Conservation (phyloP, 495 filamentous ascomycete species). For the Hypoxylon cercidicola region DNA sequence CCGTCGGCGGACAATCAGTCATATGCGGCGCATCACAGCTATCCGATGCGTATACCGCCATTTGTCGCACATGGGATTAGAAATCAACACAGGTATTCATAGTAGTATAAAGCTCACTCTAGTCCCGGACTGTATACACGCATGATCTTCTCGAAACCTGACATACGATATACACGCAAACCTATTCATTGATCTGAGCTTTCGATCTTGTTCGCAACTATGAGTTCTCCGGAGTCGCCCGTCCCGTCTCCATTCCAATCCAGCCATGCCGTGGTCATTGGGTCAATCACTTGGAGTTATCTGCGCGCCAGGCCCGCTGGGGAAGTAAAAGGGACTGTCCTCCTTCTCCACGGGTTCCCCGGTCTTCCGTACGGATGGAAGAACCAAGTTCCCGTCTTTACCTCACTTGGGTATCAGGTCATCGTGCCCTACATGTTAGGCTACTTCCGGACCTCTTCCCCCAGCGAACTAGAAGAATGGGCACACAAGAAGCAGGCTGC, state of each 20-base stretch:
- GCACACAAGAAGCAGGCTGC: slow-evolving; percentile 73
- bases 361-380: slow-evolving; percentile 78
- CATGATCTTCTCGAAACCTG: no score
- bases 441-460: slow-evolving; percentile 76
- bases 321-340: slow-evolving; percentile 65
- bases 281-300: slow-evolving; percentile 67
- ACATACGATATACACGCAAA: no score
- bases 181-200: no score
- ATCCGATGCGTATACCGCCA: no score
- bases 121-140: no score
- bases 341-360: slow-evolving; percentile 68
- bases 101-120: no score
- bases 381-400: slow-evolving; percentile 78
- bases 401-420: slow-evolving; percentile 72
- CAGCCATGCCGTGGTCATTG: slow-evolving; percentile 18
- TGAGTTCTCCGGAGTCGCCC: not conserved
- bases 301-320: slow-evolving; percentile 68
- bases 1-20: no score
- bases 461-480: slow-evolving; percentile 65
- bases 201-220: not conserved
- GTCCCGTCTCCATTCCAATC: slow-evolving; percentile 24
- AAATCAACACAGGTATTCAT: no score
- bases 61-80: no score
- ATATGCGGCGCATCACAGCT: no score
- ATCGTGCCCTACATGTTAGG: slow-evolving; percentile 81